Base-by-base conservation (phyloP, 2,329 filamentous ascomycete species). In the Cordyceps pruinosa region DNA sequence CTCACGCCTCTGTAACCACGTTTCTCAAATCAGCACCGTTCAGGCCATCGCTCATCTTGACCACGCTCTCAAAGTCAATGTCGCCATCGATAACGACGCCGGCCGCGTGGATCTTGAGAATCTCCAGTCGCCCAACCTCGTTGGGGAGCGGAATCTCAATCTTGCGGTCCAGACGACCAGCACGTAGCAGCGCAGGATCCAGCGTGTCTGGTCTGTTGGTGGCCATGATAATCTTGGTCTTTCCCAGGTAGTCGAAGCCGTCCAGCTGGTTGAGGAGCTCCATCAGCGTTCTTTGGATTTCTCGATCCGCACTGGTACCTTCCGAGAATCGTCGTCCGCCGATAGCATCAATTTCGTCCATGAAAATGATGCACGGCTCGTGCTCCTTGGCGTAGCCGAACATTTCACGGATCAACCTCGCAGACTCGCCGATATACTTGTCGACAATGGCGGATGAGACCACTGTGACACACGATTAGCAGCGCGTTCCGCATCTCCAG, bases 141-240 rank as follows among this genome's bases (percentile, higher is more conserved):
- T 99, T 99, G 39, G 94, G 94, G 58, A 99, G 79, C 12, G 93
- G 89, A 67, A 99, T 97, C 74, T 99, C 95, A 66, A 99, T 94
- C 82, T 99, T 99, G 65, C 94, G 84, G 74, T 99, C 95, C 66
- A 99, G 80, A 72, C 94, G 88, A 66, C 93, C 93, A 44, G 93
- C 93, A 76, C 93, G 87, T 57, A 99, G 81, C 66, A 99, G 79
- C 1, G 93, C 93, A 34, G 93, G 93, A 69, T 99, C 93, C 49
- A 99, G 84, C 1, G 93, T 97, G 72, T 97, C 93, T 15, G 93
- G 94, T 75, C 94, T 83, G 80, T 99, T 99, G 59, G 94, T 97
- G 37, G 92, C 94, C 95, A 99, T 99, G 77, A 99, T 99, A 72
- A 99, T 99, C 80, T 99, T 99, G 56, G 94, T 99, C 81, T 99